Base-by-base conservation (phyloP, 2,329 filamentous ascomycete species). In the Simplicillium sp. region DNA sequence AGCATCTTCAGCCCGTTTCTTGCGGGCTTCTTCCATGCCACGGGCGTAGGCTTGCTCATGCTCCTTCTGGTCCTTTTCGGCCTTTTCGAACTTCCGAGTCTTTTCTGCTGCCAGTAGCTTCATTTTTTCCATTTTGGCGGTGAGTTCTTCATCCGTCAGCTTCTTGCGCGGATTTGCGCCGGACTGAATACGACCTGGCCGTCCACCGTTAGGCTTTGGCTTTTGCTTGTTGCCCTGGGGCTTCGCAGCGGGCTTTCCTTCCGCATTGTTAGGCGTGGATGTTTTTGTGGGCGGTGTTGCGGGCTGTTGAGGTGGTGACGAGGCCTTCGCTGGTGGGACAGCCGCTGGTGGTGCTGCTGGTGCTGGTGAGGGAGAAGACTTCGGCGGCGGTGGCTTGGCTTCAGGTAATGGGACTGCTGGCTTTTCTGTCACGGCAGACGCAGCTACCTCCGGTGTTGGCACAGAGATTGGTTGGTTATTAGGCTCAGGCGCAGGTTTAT, bases 111-210 rank as follows among this genome's bases (percentile, higher is more conserved):
- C 66, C 1, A 76, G 54, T 8, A 80, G 65, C 42, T 75, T 75
- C 71, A 78, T 79, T 54, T 73, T 62, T 49, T 73, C 72, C 70
- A 81, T 76, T 54, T 77, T 78, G 44, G 63, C 69, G 0, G 73
- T 64, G 4, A 81, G 67, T 56, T 82, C 72, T 1, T 62, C 59
- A 0, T 81, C 75, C 0, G 75, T 79, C 20, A 78, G 67, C 57
- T 80, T 80, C 17, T 70, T 70, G 11, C 75, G 72, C 17, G 75
- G 75, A 58, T 77, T 78, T 11, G 67, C 70, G 44, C 75, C 75
- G 2, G 73, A 77, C 40, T 64, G 60, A 9, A 73, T 54, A 9
- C 75, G 73, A 8, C 61, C 52, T 35, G 65, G 58, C 6, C 59
- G 56, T 16, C 61, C 63, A 32, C 52, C 52, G 29, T 60, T 57